phyloP scores from a whole-genome alignment of 805 yeast genomes.

The Saccharomyces mikatae region DNA sequence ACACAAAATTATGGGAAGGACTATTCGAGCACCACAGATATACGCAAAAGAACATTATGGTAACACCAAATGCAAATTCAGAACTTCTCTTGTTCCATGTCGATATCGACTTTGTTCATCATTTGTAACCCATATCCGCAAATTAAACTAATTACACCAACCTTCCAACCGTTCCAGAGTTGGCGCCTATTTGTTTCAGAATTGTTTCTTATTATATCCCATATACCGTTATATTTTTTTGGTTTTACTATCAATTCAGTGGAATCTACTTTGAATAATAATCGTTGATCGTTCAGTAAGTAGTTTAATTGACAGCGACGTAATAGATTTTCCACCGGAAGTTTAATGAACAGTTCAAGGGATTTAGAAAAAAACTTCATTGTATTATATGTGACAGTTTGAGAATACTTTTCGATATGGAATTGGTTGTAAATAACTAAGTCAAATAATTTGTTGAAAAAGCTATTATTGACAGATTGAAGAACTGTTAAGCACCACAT shows the following conservation, averaged over 20 bases:
- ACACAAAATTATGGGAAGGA: neutral
- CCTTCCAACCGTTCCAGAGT: constrained; percentile 86
- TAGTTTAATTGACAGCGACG: constrained; percentile 75
- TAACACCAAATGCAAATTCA: constrained; percentile 22
- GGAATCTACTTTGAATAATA: constrained; percentile 36
- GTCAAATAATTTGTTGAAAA: constrained; percentile 61
- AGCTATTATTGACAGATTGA: constrained; percentile 50
- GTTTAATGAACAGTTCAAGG: constrained; percentile 60
- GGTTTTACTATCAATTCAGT: constrained; percentile 53
- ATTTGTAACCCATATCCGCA: constrained; percentile 78
- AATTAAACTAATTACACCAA: constrained; percentile 67
- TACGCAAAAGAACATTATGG: neutral
- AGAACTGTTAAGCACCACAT: constrained; percentile 62
- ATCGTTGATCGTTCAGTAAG: constrained; percentile 35
- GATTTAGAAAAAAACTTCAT: constrained; percentile 54
- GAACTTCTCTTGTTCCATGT: constrained; percentile 35
- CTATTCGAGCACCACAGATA: neutral
- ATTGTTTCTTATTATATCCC: constrained; percentile 45
- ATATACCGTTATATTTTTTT: constrained; percentile 47
- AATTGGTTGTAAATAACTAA: constrained; percentile 49
- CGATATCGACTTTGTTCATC: constrained; percentile 42
- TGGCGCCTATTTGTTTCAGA: constrained; percentile 21
- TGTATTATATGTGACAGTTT: constrained; percentile 53
- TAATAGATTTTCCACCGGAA: constrained; percentile 82
- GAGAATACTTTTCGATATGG: constrained; percentile 58